phyloP scores from a whole-genome alignment of 345 rosid species.

The Schrenkiella parvula region DNA sequence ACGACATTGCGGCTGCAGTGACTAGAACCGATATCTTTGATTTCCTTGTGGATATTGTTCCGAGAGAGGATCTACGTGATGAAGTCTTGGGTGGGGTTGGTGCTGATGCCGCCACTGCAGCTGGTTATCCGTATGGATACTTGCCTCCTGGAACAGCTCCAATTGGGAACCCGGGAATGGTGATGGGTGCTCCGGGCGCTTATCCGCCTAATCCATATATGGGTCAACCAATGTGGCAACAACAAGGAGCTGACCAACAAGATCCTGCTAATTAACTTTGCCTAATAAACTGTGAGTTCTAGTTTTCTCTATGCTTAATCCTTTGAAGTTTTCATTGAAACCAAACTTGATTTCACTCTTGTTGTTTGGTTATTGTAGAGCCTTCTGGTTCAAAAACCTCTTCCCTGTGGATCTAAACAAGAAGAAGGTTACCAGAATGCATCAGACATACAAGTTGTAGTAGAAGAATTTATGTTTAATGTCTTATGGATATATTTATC shows the following conservation, averaged over 20 bases:
- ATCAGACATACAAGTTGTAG: background rate
- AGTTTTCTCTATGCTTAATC: background rate
- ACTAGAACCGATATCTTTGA: conserved; percentile 89
- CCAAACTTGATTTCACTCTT: background rate
- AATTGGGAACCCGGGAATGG: conserved; percentile 66
- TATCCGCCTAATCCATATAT: conserved; percentile 61
- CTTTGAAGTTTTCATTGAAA: background rate
- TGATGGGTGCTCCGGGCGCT: conserved; percentile 72
- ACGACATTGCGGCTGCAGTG: conserved; percentile 86
- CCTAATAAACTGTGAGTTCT: conserved; percentile 7
- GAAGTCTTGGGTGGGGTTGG: conserved; percentile 48
- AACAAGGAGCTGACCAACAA: conserved; percentile 62
- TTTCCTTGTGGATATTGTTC: conserved; percentile 88
- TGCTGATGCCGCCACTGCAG: conserved; percentile 47
- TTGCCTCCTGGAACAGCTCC: conserved; percentile 61
- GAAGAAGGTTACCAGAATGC: background rate
- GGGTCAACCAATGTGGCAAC: conserved; percentile 70
- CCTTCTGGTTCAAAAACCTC: background rate
- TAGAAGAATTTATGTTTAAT: background rate
- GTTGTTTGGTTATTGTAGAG: conserved; percentile 10
- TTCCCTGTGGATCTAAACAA: background rate
- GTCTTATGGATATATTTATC: conserved; percentile 3
- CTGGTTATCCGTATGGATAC: conserved; percentile 60
- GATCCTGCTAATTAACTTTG: conserved; percentile 39
- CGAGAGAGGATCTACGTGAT: conserved; percentile 83